Evolutionary conservation across 768 basidiomycete genomes (phyloP).

Genomic region (Boletus pseudo-olivaceus): DNA sequence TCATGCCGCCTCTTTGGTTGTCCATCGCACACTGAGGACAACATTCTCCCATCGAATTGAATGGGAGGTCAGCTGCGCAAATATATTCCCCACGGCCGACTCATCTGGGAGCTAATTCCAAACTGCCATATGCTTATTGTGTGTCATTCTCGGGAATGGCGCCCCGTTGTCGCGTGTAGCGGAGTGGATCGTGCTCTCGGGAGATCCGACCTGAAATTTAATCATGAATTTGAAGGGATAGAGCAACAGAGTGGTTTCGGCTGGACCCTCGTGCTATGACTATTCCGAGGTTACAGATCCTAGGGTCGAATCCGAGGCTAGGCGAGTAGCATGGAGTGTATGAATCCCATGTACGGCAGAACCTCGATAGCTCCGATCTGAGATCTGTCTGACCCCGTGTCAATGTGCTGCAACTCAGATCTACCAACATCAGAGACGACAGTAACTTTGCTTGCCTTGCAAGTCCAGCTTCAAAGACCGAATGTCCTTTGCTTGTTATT

Average conservation of each 20-base stretch:
- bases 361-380: conserved; percentile 3
- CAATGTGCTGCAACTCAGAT: not conserved
- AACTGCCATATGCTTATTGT: not conserved
- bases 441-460: not conserved
- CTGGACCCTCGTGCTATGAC: not conserved
- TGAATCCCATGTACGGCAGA: conserved; percentile 10
- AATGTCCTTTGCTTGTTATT: not conserved
- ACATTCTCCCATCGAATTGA: not conserved
- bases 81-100: not conserved
- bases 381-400: not conserved
- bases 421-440: not conserved
- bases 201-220: not conserved
- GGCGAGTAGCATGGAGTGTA: not conserved
- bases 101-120: not conserved
- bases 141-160: not conserved
- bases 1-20: not conserved
- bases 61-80: not conserved
- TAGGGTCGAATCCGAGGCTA: conserved; percentile 5
- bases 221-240: not conserved
- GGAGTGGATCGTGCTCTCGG: not conserved
- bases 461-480: not conserved
- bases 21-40: not conserved
- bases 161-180: not conserved
- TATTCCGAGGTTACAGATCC: not conserved
- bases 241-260: not conserved